A percentile compares a stretch with the other conserved stretches of the same genome.
These are phyloP conservation scores for Pestalotiopsis sp. DNA, from an alignment of 2,329 filamentous ascomycete species.

Conservation along the genomic window DNA sequence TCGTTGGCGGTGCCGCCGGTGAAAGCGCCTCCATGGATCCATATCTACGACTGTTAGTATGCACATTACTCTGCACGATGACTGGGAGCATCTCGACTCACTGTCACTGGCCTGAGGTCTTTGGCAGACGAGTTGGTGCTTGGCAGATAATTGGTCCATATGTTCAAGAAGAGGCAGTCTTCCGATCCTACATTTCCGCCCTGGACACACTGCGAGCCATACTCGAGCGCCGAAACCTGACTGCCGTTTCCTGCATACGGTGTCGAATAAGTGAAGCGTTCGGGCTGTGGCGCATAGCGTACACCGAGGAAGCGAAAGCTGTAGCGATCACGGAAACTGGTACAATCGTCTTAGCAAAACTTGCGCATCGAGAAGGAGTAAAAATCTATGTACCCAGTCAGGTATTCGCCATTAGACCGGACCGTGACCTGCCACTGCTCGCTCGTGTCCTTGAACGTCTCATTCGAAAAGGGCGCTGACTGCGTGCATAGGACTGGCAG, in stretches of 20 bases:
- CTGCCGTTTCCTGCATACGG: constrained; percentile 37
- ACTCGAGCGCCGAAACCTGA: constrained; percentile 36
- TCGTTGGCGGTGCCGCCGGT: constrained; percentile 46
- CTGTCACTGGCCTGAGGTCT: constrained; percentile 37
- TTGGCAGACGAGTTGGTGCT: constrained; percentile 23
- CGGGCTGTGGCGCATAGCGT: constrained; percentile 45
- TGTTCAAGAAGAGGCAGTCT: constrained; percentile 51
- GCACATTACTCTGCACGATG: too few relatives aligned
- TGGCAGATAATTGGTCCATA: constrained; percentile 45
- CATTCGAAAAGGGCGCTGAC: constrained; percentile 42
- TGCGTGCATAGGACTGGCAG: constrained; percentile 45
- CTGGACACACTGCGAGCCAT: constrained; percentile 43
- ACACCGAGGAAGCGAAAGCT: constrained; percentile 53
- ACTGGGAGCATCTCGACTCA: too few relatives aligned
- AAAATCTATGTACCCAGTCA: constrained; percentile 32
- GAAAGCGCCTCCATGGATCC: constrained; percentile 57
- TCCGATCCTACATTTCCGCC: constrained; percentile 36
- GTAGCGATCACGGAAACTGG: constrained; percentile 27
- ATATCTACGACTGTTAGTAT: constrained; percentile 23
- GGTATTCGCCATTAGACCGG: constrained; percentile 39
- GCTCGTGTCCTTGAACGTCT: constrained; percentile 32
- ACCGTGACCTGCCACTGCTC: constrained; percentile 39
- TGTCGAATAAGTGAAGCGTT: constrained; percentile 46
- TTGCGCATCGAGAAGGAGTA: neutral
- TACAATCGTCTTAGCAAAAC: neutral